Evolutionary conservation across 306 rosid genomes (phyloP), one percentile per base, ranked within the genome.

Genomic region (Oemleria cerasiformis): DNA sequence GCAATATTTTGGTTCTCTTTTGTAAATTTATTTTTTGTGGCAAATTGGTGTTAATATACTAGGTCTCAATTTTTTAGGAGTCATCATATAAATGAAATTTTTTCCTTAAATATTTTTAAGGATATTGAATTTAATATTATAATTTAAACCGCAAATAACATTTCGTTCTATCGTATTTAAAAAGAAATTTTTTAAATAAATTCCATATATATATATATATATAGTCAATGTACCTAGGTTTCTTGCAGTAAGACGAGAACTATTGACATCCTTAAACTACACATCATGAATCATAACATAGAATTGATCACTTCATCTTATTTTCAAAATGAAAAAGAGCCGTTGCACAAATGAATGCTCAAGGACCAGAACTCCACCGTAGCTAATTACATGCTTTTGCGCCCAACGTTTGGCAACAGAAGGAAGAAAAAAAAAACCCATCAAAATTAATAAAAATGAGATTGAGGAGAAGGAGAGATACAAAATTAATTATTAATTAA

Each of bases 391-490:
- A 68, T 4, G 41, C 40, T 53, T 53, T 6, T 39, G 40, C 14
- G 63, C 50, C 73, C 40, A 68, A 39, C 9, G 39, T 53, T 20
- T 14, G 63, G 50, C 51, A 20, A 54, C 48, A n/a, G 51, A 50
- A n/a, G 34, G 7, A 10, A 50, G 12, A 50, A 21, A 10, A 8
- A n/a, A 5, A 50, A 19, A 53, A 58, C 3, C 3, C 49, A 69
- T 39, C 15, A 69, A 53, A 49, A 4, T 56, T 48, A 14, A 12
- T 12, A 48, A 13, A 47, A 47, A 13, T 3, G 17, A 48, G 53
- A 30, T 48, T 15, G 2, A 7, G 9, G 23, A 51, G 21, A 2
- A 51, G 1, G 57, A 30, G 57, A 51, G 57, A 51, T 51, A 51
- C 57, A 30, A 8, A 70, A 40, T 19, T 51, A 54, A n/a, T n/a